Conservation (phyloP, 345 rosid genomes). For the Eucalyptus sp. region DNA sequence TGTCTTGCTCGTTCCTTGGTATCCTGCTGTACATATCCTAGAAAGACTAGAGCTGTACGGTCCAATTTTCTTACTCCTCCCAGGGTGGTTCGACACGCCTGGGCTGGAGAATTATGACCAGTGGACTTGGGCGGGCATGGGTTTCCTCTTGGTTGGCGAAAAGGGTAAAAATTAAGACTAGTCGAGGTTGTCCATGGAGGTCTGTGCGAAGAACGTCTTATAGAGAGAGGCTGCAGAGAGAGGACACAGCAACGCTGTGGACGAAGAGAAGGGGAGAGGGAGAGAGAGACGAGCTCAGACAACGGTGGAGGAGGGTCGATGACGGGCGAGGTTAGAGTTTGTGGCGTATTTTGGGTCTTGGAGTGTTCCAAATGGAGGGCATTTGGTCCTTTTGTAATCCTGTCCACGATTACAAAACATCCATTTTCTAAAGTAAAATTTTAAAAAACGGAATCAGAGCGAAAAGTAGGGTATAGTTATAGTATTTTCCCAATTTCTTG, state of each 20-base stretch:
- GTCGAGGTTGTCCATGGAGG: background rate
- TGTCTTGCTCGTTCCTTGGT: background rate
- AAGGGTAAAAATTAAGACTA: background rate
- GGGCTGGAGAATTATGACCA: background rate
- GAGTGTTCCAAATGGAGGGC: background rate
- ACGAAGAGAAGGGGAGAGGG: background rate
- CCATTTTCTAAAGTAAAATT: background rate
- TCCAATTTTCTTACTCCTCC: background rate
- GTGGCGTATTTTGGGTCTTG: background rate
- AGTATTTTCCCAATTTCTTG: background rate
- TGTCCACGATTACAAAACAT: background rate
- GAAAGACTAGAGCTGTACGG: background rate
- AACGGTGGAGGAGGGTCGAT: background rate
- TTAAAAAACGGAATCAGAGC: background rate
- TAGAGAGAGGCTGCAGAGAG: background rate
- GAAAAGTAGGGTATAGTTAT: background rate
- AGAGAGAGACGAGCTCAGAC: background rate
- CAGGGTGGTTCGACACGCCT: background rate
- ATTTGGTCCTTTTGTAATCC: background rate
- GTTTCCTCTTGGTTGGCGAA: background rate
- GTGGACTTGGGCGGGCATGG: background rate
- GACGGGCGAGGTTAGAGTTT: background rate
- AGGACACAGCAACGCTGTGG: background rate
- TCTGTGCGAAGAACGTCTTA: background rate
- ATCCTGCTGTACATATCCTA: background rate